These are phyloP conservation scores for Funneliformis geosporum DNA, from an alignment of 192 early-diverging fungal species.

Conservation along the genomic window DNA sequence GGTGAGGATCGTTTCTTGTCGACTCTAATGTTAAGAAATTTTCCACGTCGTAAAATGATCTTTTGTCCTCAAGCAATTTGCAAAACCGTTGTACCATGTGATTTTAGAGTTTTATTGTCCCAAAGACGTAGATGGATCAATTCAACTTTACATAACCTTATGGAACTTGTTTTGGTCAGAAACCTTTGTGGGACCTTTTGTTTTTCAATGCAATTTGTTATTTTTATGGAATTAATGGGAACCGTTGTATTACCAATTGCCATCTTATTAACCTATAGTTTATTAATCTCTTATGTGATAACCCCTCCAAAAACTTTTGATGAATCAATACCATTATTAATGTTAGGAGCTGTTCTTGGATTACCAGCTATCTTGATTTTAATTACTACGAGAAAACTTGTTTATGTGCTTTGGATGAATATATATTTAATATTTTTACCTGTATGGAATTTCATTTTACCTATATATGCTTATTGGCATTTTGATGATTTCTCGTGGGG, in stretches of 20 bases:
- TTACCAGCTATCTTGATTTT: conserved; percentile 88
- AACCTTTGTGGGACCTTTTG: conserved; percentile 97
- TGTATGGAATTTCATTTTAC: conserved; percentile 93
- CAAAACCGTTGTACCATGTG: conserved; percentile 81
- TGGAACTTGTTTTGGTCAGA: conserved; percentile 87
- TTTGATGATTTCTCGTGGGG: conserved; percentile 81
- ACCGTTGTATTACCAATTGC: conserved; percentile 73
- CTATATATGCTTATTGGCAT: conserved; percentile 91
- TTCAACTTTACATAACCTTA: conserved; percentile 91
- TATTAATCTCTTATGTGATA: conserved; percentile 55
- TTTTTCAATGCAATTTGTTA: conserved; percentile 88
- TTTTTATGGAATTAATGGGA: conserved; percentile 74
- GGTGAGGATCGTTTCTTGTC: conserved; percentile 90
- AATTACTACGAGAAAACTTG: conserved; percentile 78
- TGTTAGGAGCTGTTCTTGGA: conserved; percentile 77
- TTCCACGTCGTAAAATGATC: conserved; percentile 83
- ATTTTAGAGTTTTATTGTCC: conserved; percentile 78
- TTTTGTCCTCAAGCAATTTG: conserved; percentile 86
- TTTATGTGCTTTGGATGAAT: conserved; percentile 91
- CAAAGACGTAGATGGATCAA: conserved; percentile 97
- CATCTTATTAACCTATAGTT: conserved; percentile 62
- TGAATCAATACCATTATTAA: conserved; percentile 66
- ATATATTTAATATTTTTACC: conserved; percentile 80
- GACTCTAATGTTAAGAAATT: conserved; percentile 85
- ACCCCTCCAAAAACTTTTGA: conserved; percentile 51